Evolutionary conservation across 352 stramenopile genomes (phyloP).

Genomic region (Pythium monospermum): DNA sequence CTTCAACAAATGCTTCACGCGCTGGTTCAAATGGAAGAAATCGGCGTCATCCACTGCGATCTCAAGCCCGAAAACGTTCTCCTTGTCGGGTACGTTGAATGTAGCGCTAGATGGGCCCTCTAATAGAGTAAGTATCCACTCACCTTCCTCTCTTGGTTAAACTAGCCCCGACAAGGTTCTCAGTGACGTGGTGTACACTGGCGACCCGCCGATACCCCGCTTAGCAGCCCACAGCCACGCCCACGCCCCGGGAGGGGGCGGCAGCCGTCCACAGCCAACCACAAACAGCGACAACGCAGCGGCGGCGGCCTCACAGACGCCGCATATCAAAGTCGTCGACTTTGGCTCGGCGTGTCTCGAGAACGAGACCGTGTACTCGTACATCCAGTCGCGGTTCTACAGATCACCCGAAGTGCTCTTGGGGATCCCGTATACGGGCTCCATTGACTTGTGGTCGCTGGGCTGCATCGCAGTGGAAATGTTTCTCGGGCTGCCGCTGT

Average conservation of each 20-base stretch:
- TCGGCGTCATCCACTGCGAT: constrained; percentile 97
- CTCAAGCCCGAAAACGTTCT: constrained; percentile 97
- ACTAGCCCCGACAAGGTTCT: constrained; percentile 84
- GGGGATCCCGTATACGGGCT: constrained; percentile 43
- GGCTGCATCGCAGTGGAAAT: constrained; percentile 84
- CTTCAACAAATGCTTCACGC: constrained; percentile 89
- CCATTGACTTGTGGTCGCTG: constrained; percentile 62
- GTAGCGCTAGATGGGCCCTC: constrained; percentile 32
- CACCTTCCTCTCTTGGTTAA: too few relatives aligned
- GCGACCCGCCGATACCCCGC: constrained; percentile 5
- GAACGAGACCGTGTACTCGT: constrained; percentile 88
- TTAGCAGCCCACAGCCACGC: neutral
- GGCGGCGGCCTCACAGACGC: constrained; percentile 4
- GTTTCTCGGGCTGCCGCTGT: constrained; percentile 94
- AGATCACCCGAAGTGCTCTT: constrained; percentile 69
- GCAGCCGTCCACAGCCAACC: neutral
- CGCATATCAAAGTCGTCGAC: constrained; percentile 92
- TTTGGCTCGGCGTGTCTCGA: constrained; percentile 91
- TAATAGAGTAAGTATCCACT: too few relatives aligned
- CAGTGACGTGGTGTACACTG: constrained; percentile 16
- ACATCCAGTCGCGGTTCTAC: constrained; percentile 96
- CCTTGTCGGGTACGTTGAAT: constrained; percentile 33
- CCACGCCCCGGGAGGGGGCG: neutral
- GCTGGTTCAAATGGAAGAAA: constrained; percentile 72
- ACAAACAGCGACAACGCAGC: neutral